Evolutionary conservation across 768 basidiomycete genomes (phyloP).

Genomic region (Cantharellus cinnabarinus): DNA sequence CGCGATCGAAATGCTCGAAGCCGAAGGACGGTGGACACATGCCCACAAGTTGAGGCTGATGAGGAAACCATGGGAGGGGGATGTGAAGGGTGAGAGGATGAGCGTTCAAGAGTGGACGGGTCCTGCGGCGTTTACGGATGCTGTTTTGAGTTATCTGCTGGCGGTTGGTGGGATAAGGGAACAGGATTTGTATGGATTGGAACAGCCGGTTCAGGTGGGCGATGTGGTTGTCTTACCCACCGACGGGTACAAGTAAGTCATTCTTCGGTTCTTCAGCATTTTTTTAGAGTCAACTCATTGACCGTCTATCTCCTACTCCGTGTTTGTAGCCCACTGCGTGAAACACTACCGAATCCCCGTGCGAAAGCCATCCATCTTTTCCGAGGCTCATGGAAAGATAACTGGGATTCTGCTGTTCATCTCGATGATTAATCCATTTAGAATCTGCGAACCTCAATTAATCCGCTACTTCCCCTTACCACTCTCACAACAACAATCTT

Average conservation of each 20-base stretch:
- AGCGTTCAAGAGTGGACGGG: constrained; percentile 25
- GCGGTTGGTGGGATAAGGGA: neutral
- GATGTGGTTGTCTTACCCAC: neutral
- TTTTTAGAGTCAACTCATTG: neutral
- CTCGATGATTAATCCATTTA: no score
- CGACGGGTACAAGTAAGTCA: neutral
- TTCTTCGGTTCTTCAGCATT: neutral
- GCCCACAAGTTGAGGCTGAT: neutral
- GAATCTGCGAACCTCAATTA: no score
- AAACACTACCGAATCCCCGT: neutral
- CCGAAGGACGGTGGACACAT: neutral
- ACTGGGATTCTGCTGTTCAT: neutral
- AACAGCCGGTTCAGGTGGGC: neutral
- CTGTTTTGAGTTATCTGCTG: neutral
- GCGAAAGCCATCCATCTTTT: neutral
- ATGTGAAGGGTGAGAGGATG: neutral
- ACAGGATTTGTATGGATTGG: neutral
- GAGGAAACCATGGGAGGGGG: neutral
- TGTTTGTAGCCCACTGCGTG: neutral
- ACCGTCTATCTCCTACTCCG: neutral
- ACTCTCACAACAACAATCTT: no score
- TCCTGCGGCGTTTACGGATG: neutral
- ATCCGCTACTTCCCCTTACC: no score
- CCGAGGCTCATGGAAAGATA: neutral
- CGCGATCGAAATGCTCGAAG: neutral